These are phyloP conservation scores for Allantophomopsis cytisporea DNA, from an alignment of 2,329 filamentous ascomycete species.

Conservation along the genomic window DNA sequence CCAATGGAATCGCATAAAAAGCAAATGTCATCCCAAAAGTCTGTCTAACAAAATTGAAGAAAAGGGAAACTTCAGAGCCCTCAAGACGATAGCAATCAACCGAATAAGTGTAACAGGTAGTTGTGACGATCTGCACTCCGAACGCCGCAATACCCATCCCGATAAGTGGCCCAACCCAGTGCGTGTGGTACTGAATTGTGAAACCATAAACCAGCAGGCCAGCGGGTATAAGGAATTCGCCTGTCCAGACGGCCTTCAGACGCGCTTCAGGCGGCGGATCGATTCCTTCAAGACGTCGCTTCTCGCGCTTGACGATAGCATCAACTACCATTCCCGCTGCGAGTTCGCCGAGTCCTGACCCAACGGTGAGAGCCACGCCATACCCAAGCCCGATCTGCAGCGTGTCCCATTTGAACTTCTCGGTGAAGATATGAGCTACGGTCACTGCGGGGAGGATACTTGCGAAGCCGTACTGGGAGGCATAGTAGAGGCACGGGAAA, in stretches of 20 bases:
- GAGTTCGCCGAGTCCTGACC: conserved; percentile 12
- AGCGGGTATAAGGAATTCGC: conserved; percentile 13
- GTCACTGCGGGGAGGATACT: conserved; percentile 19
- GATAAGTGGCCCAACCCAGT: conserved; percentile 14
- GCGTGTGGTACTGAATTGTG: conserved; percentile 13
- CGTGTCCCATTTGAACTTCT: conserved; percentile 15
- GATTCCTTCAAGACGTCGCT: conserved; percentile 5
- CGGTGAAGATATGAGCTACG: conserved; percentile 16
- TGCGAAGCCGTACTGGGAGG: conserved; percentile 17
- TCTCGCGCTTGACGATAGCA: conserved; percentile 8
- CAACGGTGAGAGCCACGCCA: conserved; percentile 14
- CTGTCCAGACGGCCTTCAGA: conserved; percentile 14
- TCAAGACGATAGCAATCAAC: conserved; percentile 13
- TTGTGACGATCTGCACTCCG: conserved; percentile 15
- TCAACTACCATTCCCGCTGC: conserved; percentile 13
- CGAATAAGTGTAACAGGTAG: conserved; percentile 12
- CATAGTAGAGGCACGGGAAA: conserved; percentile 18
- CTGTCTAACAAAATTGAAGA: conserved; percentile 14
- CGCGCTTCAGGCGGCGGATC: conserved; percentile 14
- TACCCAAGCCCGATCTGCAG: conserved; percentile 16
- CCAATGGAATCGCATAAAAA: conserved; percentile 10
- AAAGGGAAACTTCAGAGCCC: conserved; percentile 9
- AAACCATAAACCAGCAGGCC: conserved; percentile 19
- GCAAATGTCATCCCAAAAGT: conserved; percentile 13
- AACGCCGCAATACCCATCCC: conserved; percentile 15